These are phyloP conservation scores for Warburgia ugandensis DNA, from an alignment of 164 flowering plant species.

Conservation along the genomic window DNA sequence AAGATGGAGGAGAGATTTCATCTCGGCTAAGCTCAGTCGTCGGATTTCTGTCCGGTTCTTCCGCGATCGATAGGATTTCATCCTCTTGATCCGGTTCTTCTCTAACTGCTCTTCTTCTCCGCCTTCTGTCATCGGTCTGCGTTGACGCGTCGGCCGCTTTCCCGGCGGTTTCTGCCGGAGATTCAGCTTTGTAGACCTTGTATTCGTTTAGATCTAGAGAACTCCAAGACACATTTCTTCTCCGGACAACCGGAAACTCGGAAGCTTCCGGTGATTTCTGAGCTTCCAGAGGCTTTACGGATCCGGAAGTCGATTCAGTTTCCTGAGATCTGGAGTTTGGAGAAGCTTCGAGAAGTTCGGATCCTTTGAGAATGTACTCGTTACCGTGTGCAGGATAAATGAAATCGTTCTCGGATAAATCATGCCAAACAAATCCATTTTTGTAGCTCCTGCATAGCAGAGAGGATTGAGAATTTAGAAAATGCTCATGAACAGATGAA, in stretches of 20 bases:
- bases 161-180: slow-evolving; percentile 20
- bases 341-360: slow-evolving; percentile 48
- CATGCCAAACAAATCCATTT: slow-evolving; percentile 95
- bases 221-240: slow-evolving; percentile 83
- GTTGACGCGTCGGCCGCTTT: slow-evolving; percentile 73
- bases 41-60: slow-evolving; percentile 11
- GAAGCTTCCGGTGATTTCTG: slow-evolving; percentile 14
- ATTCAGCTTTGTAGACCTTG: slow-evolving; percentile 57
- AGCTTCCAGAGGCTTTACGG: slow-evolving; percentile 17
- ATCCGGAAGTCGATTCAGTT: slow-evolving; percentile 18
- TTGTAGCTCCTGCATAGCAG: slow-evolving; percentile 62
- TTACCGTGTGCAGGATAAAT: slow-evolving; percentile 78
- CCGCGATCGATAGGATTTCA: neutral
- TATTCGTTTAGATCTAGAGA: slow-evolving; percentile 64
- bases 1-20: slow-evolving; percentile 87
- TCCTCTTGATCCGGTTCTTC: slow-evolving; percentile 24
- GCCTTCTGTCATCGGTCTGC: slow-evolving; percentile 64
- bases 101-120: slow-evolving; percentile 20
- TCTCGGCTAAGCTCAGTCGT: slow-evolving; percentile 53
- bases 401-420: slow-evolving; percentile 71
- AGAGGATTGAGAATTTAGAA: neutral
- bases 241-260: slow-evolving; percentile 33
- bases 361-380: slow-evolving; percentile 93
- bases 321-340: slow-evolving; percentile 19
- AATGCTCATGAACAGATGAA: neutral